Evolutionary conservation across 805 yeast genomes (phyloP).

Genomic region (Blastobotrys mokoenaii): DNA sequence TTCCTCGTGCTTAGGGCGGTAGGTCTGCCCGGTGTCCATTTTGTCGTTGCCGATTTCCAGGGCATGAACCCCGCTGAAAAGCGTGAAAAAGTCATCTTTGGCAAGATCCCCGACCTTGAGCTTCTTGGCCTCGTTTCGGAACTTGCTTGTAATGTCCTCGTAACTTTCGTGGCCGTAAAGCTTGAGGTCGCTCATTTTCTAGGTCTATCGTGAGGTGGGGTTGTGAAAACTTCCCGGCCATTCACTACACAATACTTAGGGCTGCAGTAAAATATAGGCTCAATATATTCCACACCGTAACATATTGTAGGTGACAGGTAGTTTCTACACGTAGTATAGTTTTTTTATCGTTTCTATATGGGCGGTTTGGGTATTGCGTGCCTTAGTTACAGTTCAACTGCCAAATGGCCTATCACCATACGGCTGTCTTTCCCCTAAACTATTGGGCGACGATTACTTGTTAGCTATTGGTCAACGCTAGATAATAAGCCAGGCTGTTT

Average conservation of each 20-base stretch:
- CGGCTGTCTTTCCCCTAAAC: neutral
- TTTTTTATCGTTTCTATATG: too few species aligned
- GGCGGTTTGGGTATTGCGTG: too few species aligned
- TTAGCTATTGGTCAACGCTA: too few species aligned
- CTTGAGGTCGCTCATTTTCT: slow-evolving; percentile 14
- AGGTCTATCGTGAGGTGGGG: neutral
- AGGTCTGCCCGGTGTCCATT: slow-evolving; percentile 71
- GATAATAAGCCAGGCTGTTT: too few species aligned
- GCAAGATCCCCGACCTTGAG: slow-evolving; percentile 48
- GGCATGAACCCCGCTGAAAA: slow-evolving; percentile 83
- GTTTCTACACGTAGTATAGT: too few species aligned
- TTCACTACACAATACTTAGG: neutral
- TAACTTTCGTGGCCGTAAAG: slow-evolving; percentile 24
- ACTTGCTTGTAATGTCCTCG: slow-evolving; percentile 22
- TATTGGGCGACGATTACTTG: too few species aligned
- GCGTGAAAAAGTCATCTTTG: slow-evolving; percentile 50
- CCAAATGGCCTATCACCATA: neutral
- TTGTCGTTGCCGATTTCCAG: slow-evolving; percentile 55
- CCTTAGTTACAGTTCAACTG: too few species aligned
- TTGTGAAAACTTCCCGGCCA: neutral
- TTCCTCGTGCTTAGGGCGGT: slow-evolving; percentile 36
- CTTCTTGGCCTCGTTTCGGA: slow-evolving; percentile 15
- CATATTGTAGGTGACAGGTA: too few species aligned
- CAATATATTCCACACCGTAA: too few species aligned
- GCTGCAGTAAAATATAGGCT: neutral